These are phyloP conservation scores for Hysterangium stoloniferum DNA, from an alignment of 768 basidiomycete genomes.

Conservation along the genomic window DNA sequence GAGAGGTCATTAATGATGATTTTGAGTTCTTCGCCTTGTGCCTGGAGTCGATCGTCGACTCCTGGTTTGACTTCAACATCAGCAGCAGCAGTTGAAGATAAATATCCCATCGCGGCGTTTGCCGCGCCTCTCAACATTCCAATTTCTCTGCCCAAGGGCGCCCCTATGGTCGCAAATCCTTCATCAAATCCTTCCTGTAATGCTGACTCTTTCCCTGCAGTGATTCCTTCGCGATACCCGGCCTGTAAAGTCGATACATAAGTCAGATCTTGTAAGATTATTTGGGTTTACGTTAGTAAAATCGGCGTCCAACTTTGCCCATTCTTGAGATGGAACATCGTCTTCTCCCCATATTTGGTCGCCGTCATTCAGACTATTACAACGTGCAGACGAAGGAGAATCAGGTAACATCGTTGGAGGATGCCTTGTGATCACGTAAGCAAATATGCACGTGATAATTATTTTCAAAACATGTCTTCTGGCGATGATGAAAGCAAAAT, in stretches of 20 bases:
- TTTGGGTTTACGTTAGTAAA: slow-evolving; percentile 58
- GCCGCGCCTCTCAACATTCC: slow-evolving; percentile 70
- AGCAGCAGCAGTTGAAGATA: slow-evolving; percentile 30
- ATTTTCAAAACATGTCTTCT: neutral
- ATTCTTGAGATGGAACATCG: slow-evolving; percentile 34
- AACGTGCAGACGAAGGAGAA: no score
- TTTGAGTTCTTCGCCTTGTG: slow-evolving; percentile 38
- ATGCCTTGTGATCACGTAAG: no score
- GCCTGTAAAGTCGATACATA: slow-evolving; percentile 38
- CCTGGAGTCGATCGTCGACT: slow-evolving; percentile 8
- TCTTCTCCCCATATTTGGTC: slow-evolving; percentile 7
- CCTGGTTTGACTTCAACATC: slow-evolving; percentile 13
- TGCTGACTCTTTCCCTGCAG: slow-evolving; percentile 78
- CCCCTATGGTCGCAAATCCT: slow-evolving; percentile 68
- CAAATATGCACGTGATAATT: no score
- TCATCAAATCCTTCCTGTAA: slow-evolving; percentile 88
- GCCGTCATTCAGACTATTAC: neutral
- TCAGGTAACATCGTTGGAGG: no score
- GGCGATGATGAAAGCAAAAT: neutral
- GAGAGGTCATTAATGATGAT: slow-evolving; percentile 50
- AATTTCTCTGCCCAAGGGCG: slow-evolving; percentile 66
- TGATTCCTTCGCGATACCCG: slow-evolving; percentile 96
- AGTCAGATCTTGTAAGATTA: neutral
- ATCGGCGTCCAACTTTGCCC: slow-evolving; percentile 57
- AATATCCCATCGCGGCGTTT: slow-evolving; percentile 52